phyloP scores from a whole-genome alignment of 2,329 filamentous ascomycete genomes.

The Penicillium occitanis region DNA sequence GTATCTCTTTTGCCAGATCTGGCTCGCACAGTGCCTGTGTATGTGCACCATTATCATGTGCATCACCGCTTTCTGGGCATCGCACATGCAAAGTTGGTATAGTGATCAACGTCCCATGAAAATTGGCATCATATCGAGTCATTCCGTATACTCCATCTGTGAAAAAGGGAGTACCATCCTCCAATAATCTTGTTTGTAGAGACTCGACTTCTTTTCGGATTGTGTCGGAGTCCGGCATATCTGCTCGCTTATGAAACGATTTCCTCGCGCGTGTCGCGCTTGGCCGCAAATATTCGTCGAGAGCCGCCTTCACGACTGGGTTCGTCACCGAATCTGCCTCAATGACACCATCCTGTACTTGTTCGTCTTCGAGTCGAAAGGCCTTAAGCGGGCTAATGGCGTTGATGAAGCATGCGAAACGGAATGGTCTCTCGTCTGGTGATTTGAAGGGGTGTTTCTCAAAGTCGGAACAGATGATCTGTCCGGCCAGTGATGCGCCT shows the following conservation, averaged over 20 bases:
- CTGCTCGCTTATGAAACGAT: conserved; percentile 21
- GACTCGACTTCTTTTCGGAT: conserved; percentile 21
- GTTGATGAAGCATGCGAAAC: conserved; percentile 26
- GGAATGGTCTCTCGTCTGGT: conserved; percentile 24
- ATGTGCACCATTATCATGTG: conserved; percentile 20
- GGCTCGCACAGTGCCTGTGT: conserved; percentile 24
- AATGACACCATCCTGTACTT: conserved; percentile 20
- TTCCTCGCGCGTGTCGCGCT: conserved; percentile 24
- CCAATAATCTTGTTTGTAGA: conserved; percentile 20
- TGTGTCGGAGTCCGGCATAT: conserved; percentile 22
- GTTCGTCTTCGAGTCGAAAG: conserved; percentile 21
- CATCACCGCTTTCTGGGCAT: conserved; percentile 20
- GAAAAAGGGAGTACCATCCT: conserved; percentile 22
- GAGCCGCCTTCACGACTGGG: conserved; percentile 21
- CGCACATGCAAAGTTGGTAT: conserved; percentile 25
- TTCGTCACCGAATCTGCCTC: conserved; percentile 17
- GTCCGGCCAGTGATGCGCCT: conserved; percentile 26
- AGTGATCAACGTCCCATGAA: conserved; percentile 22
- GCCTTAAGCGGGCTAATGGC: conserved; percentile 24
- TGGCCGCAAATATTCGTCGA: conserved; percentile 22
- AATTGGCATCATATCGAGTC: conserved; percentile 17
- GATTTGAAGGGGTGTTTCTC: conserved; percentile 24
- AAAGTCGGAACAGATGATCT: conserved; percentile 21
- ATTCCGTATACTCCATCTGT: conserved; percentile 20
- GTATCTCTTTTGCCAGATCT: conserved; percentile 20